A percentile compares a stretch with the other conserved stretches of the same genome.
These are phyloP conservation scores for Nothophaeocryptopus gaeumannii DNA, from an alignment of 2,329 filamentous ascomycete species.

Conservation along the genomic window DNA sequence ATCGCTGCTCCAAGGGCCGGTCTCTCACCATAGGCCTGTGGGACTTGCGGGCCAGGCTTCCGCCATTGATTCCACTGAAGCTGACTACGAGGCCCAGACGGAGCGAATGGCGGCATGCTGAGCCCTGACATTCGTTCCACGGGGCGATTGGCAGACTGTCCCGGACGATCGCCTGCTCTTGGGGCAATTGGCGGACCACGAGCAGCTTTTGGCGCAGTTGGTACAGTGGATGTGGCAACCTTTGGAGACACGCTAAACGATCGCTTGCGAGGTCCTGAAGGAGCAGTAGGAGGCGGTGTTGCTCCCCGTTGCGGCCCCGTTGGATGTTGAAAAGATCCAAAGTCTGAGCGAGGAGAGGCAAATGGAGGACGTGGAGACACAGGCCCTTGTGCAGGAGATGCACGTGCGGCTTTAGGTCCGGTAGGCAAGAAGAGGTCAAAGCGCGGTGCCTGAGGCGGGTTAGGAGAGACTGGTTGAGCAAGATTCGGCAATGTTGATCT, in stretches of 20 bases:
- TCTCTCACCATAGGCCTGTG: conserved; percentile 28
- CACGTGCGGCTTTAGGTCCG: conserved; percentile 31
- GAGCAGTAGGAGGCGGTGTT: conserved; percentile 32
- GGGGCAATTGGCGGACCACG: conserved; percentile 22
- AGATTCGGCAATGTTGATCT: conserved; percentile 23
- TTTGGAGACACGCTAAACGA: conserved; percentile 38
- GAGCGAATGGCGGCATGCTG: conserved; percentile 22
- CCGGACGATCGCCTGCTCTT: conserved; percentile 10
- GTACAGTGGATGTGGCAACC: conserved; percentile 30
- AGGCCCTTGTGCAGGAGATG: conserved; percentile 22
- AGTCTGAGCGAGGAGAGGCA: conserved; percentile 27
- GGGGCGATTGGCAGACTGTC: conserved; percentile 18
- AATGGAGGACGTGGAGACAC: conserved; percentile 30
- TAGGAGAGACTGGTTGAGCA: conserved; percentile 26
- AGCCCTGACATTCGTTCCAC: conserved; percentile 13
- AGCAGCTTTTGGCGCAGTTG: conserved; percentile 37
- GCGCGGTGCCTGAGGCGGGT: conserved; percentile 21
- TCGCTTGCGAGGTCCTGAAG: conserved; percentile 32
- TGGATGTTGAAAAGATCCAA: conserved; percentile 15
- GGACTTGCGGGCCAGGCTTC: conserved; percentile 37
- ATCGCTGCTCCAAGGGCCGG: conserved; percentile 22
- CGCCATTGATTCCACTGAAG: conserved; percentile 43
- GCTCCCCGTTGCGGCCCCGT: conserved; percentile 13
- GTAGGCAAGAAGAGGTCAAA: conserved; percentile 31
- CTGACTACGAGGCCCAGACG: conserved; percentile 31